Evolutionary conservation across 139 green algal species (phyloP), one percentile per base, ranked within the genome.

Genomic region (Nannochloris sp.): DNA sequence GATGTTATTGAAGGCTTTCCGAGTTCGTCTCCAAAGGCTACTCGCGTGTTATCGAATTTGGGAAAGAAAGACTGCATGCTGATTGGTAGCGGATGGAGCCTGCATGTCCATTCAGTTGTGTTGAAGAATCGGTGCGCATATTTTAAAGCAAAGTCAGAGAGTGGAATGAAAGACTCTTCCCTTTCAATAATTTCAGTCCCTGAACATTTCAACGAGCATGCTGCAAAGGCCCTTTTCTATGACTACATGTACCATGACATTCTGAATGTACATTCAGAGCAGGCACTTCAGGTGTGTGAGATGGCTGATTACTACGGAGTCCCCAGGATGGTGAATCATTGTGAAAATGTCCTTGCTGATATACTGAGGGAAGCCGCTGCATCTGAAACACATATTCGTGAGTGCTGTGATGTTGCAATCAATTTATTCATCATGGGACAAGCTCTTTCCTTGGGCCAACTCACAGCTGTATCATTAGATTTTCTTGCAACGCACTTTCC

Each of bases 231-330:
- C 44, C 51, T 53, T 1, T 78, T 87, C 40, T 43, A 85, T 63
- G 37, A 69, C 26, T 87, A 83, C 56, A 11, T 79, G 45, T 87
- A 87, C 67, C 13, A 67, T 20, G 81, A 85, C 59, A 36, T 30
- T 26, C 20, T 82, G 49, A 40, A 74, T 40, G 60, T 57, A 14
- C 29, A 62, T 36, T 33, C 14, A 16, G 12, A 30, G 4, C 13
- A 45, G 40, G 64, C 65, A 44, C 56, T 63, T 5, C 28, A 70
- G 23, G 59, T 49, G 48, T 67, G 79, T 63, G 74, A 82, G 30
- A 63, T 81, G 37, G 78, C 72, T 31, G 60, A 74, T 6, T 87
- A 76, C 74, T 87, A 79, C 49, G 70, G 75, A 28, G 71, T 68
- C 16, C 69, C 74, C 20, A 72, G 73, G 45, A 73, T 75, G 20